Conservation (phyloP, 352 stramenopile species). For the Pythium monospermum region DNA sequence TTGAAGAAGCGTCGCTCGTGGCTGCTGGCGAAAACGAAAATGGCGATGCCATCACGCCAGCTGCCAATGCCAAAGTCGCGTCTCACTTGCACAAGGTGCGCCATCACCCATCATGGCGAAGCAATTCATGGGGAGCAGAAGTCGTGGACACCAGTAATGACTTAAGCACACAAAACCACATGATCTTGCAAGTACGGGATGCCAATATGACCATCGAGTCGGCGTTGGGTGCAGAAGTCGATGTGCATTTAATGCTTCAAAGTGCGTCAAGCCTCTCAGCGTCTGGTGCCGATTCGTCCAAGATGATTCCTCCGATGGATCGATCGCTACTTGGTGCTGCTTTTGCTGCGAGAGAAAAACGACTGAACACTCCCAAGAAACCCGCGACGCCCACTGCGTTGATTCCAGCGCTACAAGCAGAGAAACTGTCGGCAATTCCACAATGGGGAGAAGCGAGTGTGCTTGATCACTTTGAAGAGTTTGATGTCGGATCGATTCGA, state of each 20-base stretch:
- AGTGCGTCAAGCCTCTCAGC: neutral
- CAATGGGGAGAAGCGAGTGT: conserved; percentile 37
- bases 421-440: neutral
- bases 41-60: conserved; percentile 3
- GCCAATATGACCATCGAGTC: conserved; percentile 49
- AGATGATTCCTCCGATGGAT: conserved; percentile 12
- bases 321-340: conserved; percentile 43
- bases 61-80: conserved; percentile 2
- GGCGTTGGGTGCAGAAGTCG: conserved; percentile 52
- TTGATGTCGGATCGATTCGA: conserved; percentile 64
- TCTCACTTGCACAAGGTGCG: conserved; percentile 67
- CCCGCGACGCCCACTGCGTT: neutral
- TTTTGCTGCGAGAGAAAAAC: conserved; percentile 60
- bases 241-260: conserved; percentile 68
- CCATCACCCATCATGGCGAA: conserved; percentile 75
- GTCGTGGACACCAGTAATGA: conserved; percentile 33
- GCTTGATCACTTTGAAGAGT: conserved; percentile 75
- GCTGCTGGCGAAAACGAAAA: conserved; percentile 14
- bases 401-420: conserved; percentile 21
- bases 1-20: conserved; percentile 54
- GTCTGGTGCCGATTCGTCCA: conserved; percentile 4
- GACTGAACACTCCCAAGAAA: conserved; percentile 45
- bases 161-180: conserved; percentile 49
- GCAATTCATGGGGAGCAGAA: conserved; percentile 78
- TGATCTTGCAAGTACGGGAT: conserved; percentile 74